Evolutionary conservation across 139 green algal genomes (phyloP).

Genomic region (Spirogloea muscicola): DNA sequence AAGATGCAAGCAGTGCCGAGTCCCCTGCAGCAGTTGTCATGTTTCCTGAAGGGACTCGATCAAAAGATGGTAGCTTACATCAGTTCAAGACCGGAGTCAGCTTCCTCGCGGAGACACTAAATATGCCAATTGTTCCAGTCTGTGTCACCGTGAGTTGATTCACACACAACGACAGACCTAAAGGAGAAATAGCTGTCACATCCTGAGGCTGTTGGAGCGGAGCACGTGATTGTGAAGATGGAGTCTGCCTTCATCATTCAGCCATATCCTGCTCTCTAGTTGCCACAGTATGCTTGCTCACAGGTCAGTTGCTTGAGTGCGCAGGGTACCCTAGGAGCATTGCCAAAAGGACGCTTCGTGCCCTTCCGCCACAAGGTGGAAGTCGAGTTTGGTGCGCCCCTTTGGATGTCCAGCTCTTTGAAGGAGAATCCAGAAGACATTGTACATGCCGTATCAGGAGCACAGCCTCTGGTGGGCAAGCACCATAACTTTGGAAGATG

Average conservation of each 20-base stretch:
- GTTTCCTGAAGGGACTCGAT: constrained; percentile 38
- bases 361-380: constrained; percentile 5
- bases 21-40: constrained; percentile 26
- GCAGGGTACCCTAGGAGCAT: constrained; percentile 7
- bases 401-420: background rate
- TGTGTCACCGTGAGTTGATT: constrained; percentile 13
- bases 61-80: constrained; percentile 5
- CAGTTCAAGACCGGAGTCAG: constrained; percentile 34
- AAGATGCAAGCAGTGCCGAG: background rate
- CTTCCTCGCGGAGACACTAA: constrained; percentile 28
- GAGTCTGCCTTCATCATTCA: too few species aligned
- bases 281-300: background rate
- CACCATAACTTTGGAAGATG: background rate
- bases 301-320: background rate
- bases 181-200: background rate
- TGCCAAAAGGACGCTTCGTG: constrained; percentile 11
- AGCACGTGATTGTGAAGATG: too few species aligned
- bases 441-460: background rate
- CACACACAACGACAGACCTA: background rate
- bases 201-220: background rate
- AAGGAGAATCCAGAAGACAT: background rate
- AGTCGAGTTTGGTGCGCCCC: background rate
- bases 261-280: too few species aligned
- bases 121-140: constrained; percentile 23
- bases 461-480: background rate